These are phyloP conservation scores for sorghum (Sorghum bicolor) DNA, from an alignment of 176 grass and related monocot species.

Conservation along the genomic window Sorghum_bicolor_NCBIv3 NC_012878.2:56446001-56446500, in stretches of 20 bases:
- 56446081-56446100: background rate
- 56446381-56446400: background rate
- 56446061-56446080: background rate
- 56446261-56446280: background rate
- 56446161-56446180: background rate
- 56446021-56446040: background rate
- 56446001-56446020: too few relatives aligned
- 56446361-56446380: background rate
- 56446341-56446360: background rate
- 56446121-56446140: background rate
- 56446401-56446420: too few relatives aligned
- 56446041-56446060: too few relatives aligned
- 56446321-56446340: background rate
- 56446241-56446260: background rate
- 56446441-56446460: too few relatives aligned
- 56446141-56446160: background rate
- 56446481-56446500: too few relatives aligned
- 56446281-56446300: background rate
- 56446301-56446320: background rate
- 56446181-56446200: background rate
- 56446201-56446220: background rate
- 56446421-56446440: too few relatives aligned
- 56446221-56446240: background rate
- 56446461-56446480: too few relatives aligned
- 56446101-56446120: background rate